phyloP scores from a whole-genome alignment of 345 rosid genomes.

The Theobroma cacao region DNA sequence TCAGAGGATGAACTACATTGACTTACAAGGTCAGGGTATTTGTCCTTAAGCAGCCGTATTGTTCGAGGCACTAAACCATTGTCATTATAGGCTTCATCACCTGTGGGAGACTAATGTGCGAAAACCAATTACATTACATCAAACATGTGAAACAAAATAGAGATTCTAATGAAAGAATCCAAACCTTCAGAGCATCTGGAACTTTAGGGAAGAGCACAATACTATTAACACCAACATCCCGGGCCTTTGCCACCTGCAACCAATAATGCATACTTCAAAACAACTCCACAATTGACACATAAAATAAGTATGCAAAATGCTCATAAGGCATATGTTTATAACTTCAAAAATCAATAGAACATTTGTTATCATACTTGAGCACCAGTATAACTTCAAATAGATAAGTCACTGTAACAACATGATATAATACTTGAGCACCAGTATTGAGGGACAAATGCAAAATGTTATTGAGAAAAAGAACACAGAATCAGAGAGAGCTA shows the following conservation, averaged over 20 bases:
- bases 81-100: constrained; percentile 92
- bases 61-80: constrained; percentile 87
- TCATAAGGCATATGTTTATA: background rate
- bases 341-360: background rate
- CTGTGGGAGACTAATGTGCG: constrained; percentile 57
- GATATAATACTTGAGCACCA: background rate
- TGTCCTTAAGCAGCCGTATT: constrained; percentile 72
- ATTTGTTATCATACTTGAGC: background rate
- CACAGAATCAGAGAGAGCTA: background rate
- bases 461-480: background rate
- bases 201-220: constrained; percentile 90
- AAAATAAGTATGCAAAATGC: background rate
- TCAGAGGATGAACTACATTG: background rate
- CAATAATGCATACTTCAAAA: constrained; percentile 13
- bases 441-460: background rate
- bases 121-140: constrained; percentile 9
- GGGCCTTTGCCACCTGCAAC: constrained; percentile 81
- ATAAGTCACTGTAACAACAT: background rate
- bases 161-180: constrained; percentile 15
- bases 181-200: constrained; percentile 92
- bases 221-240: constrained; percentile 91
- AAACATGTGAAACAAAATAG: constrained; percentile 1
- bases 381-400: background rate
- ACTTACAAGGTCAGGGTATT: constrained; percentile 84
- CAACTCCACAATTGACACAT: background rate